phyloP scores from a whole-genome alignment of 2,329 filamentous ascomycete species.

The Diaporthe sp. region DNA sequence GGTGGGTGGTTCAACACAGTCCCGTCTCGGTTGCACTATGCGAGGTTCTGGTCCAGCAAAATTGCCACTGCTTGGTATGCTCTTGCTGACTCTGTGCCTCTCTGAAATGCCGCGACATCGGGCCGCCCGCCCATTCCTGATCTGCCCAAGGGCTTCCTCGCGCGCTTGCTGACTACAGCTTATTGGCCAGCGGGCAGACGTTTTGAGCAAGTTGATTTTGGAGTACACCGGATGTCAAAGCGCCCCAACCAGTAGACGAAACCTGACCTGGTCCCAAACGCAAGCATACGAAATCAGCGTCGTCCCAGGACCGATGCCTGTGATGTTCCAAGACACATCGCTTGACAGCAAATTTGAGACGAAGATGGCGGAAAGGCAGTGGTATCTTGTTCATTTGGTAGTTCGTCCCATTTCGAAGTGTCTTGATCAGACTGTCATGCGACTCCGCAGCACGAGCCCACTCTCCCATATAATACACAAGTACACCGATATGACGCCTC shows the following conservation, averaged over 20 bases:
- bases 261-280: background rate
- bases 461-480: constrained; percentile 34
- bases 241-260: background rate
- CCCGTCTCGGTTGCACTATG: no score
- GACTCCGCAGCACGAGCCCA: background rate
- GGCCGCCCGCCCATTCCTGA: background rate
- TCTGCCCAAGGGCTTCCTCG: background rate
- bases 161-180: background rate
- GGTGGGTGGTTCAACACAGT: no score
- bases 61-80: background rate
- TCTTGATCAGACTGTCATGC: constrained; percentile 16
- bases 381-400: background rate
- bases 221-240: background rate
- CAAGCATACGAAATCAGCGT: background rate
- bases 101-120: background rate
- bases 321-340: background rate
- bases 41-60: background rate
- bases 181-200: background rate
- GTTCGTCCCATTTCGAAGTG: background rate
- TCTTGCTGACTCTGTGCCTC: background rate
- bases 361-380: background rate
- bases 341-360: background rate
- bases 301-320: background rate
- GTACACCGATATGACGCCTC: constrained; percentile 22
- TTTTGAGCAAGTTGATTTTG: no score